phyloP scores from a whole-genome alignment of 2,329 filamentous ascomycete species.

The Cercospora sp. region DNA sequence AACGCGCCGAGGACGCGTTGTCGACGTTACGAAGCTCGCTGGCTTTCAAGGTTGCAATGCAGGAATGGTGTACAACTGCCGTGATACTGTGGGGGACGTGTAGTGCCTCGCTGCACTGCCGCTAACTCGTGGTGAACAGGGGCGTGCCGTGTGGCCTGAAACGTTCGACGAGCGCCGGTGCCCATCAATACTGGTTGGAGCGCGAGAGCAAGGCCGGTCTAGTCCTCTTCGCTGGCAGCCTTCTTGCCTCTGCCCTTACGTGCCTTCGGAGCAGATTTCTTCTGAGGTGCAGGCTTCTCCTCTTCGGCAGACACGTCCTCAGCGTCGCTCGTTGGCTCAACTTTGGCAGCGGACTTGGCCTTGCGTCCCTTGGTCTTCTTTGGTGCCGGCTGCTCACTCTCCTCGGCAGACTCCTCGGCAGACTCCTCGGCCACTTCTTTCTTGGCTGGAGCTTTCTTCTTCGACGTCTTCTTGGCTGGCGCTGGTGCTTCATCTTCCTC shows the following conservation, averaged over 20 bases:
- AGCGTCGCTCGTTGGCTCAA: constrained; percentile 20
- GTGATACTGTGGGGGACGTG: not conserved
- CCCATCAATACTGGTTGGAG: not conserved
- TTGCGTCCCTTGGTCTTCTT: constrained; percentile 32
- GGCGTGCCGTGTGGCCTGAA: not conserved
- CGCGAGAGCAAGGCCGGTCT: not conserved
- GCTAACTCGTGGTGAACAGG: not conserved
- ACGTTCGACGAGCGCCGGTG: not conserved
- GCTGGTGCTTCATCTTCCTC: constrained; percentile 25
- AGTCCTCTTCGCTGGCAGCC: constrained; percentile 23
- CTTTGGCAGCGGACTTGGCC: constrained; percentile 36
- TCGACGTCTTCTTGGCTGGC: constrained; percentile 28
- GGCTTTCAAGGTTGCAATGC: not conserved
- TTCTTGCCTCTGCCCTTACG: constrained; percentile 38
- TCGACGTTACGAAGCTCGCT: not conserved
- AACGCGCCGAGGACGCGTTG: not conserved
- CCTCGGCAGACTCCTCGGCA: constrained; percentile 22
- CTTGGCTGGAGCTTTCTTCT: constrained; percentile 28
- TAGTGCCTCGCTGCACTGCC: not conserved
- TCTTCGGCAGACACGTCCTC: constrained; percentile 27
- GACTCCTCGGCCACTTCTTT: constrained; percentile 21
- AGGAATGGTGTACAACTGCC: not conserved
- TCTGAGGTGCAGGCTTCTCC: constrained; percentile 37
- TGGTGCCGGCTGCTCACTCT: constrained; percentile 24
- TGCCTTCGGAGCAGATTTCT: constrained; percentile 38